Conservation (phyloP, 2,329 filamentous ascomycete genomes). For the Aspergillus phoenicis region DNA sequence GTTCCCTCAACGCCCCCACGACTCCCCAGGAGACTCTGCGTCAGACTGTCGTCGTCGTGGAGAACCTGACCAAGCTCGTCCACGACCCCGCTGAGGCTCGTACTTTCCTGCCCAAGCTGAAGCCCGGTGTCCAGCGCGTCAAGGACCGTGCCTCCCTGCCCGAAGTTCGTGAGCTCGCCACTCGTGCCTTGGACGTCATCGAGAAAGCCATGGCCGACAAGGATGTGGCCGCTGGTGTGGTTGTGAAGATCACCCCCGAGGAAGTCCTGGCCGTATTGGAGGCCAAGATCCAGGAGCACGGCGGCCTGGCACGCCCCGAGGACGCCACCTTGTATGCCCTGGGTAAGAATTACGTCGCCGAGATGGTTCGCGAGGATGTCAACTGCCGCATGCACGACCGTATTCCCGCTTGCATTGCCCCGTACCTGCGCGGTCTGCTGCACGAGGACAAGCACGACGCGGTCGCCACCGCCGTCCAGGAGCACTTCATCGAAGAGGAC, state of each 20-base stretch:
- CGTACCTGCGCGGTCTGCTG: conserved; percentile 75
- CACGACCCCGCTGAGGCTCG: conserved; percentile 94
- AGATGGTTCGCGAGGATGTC: conserved; percentile 84
- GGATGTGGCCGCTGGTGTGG: conserved; percentile 55
- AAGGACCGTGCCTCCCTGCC: conserved; percentile 86
- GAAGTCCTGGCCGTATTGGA: conserved; percentile 77
- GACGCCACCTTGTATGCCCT: conserved; percentile 64
- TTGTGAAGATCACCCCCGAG: conserved; percentile 66
- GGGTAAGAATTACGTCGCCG: conserved; percentile 72
- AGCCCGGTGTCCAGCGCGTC: conserved; percentile 89
- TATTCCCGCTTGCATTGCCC: conserved; percentile 67
- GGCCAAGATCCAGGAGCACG: conserved; percentile 71
- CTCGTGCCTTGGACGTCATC: conserved; percentile 81
- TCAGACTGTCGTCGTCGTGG: conserved; percentile 93
- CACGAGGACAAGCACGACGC: conserved; percentile 63
- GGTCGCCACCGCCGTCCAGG: conserved; percentile 73
- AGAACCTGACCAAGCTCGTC: conserved; percentile 97
- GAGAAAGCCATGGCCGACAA: conserved; percentile 84
- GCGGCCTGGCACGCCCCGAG: conserved; percentile 65
- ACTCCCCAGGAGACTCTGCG: conserved; percentile 93
- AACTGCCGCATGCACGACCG: conserved; percentile 78
- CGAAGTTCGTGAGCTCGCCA: conserved; percentile 88
- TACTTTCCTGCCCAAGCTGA: conserved; percentile 90
- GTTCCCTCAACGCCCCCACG: conserved; percentile 85
- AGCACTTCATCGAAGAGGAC: conserved; percentile 80